phyloP scores from a whole-genome alignment of 495 filamentous ascomycete genomes.

The Penicillium cataractarum region DNA sequence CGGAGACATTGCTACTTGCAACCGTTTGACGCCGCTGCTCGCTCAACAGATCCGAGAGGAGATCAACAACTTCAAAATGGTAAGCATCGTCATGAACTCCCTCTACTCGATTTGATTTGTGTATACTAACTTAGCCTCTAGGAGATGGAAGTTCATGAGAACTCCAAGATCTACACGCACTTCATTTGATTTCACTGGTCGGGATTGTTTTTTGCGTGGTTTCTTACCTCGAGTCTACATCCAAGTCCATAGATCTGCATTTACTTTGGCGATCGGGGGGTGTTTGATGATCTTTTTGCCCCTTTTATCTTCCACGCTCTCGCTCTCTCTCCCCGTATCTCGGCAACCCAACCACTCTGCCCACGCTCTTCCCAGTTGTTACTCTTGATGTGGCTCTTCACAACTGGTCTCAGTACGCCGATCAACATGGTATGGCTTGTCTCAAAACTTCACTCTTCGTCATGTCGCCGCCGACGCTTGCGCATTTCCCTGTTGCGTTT shows the following conservation, averaged over 20 bases:
- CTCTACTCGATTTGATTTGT: background rate
- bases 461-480: conserved; percentile 12
- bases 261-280: conserved; percentile 30
- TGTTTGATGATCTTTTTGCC: conserved; percentile 23
- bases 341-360: background rate
- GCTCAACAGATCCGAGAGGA: conserved; percentile 99
- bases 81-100: conserved; percentile 31
- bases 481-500: conserved; percentile 6
- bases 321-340: background rate
- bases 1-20: conserved; percentile 97
- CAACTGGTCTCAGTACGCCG: background rate
- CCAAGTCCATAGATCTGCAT: conserved; percentile 39
- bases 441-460: conserved; percentile 14
- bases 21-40: conserved; percentile 93
- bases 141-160: conserved; percentile 99
- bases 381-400: background rate
- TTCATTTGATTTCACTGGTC: conserved; percentile 72
- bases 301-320: background rate
- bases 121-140: conserved; percentile 48
- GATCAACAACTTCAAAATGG: conserved; percentile 99
- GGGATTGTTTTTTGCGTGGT: conserved; percentile 32
- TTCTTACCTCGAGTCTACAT: conserved; percentile 22
- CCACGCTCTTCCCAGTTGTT: conserved; percentile 14
- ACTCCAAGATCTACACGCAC: conserved; percentile 98
- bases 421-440: conserved; percentile 26